Evolutionary conservation across 768 basidiomycete species (phyloP).

Genomic region (Cystobasidiopsis lactophilus): DNA sequence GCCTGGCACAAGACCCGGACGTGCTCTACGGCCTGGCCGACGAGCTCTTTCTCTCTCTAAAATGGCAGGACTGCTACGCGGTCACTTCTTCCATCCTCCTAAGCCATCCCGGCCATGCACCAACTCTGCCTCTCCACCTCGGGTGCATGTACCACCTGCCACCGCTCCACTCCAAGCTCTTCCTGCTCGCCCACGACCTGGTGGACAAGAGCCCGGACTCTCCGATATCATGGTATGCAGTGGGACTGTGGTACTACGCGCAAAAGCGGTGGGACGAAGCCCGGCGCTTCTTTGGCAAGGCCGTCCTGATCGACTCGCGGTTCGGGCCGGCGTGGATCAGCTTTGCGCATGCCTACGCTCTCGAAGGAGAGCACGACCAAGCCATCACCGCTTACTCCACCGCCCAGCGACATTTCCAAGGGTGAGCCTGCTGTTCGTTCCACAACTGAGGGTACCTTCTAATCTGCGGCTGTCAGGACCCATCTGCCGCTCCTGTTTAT

Average conservation of each 20-base stretch:
- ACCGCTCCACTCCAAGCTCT: conserved; percentile 74
- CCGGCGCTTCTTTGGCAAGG: conserved; percentile 89
- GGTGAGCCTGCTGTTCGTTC: conserved; percentile 31
- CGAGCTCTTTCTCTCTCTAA: conserved; percentile 61
- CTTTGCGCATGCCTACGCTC: conserved; percentile 89
- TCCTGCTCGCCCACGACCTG: conserved; percentile 87
- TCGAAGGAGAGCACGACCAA: conserved; percentile 95
- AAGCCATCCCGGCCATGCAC: conserved; percentile 60
- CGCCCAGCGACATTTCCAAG: conserved; percentile 79
- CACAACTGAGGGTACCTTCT: background rate
- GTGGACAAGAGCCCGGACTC: conserved; percentile 85
- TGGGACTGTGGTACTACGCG: conserved; percentile 86
- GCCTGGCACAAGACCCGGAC: conserved; percentile 74
- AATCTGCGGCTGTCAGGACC: conserved; percentile 51
- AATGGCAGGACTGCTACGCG: conserved; percentile 82
- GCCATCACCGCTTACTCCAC: conserved; percentile 97
- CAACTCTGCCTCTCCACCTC: conserved; percentile 79
- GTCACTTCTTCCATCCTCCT: conserved; percentile 70
- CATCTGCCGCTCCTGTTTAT: conserved; percentile 87
- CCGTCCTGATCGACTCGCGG: conserved; percentile 83
- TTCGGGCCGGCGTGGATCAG: conserved; percentile 95
- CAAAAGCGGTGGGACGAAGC: conserved; percentile 74
- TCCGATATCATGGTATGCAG: conserved; percentile 91
- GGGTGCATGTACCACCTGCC: conserved; percentile 95
- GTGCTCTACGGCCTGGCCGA: conserved; percentile 78